Conservation (phyloP, 73 alveolate genomes). For the Effrenium voratum region DNA sequence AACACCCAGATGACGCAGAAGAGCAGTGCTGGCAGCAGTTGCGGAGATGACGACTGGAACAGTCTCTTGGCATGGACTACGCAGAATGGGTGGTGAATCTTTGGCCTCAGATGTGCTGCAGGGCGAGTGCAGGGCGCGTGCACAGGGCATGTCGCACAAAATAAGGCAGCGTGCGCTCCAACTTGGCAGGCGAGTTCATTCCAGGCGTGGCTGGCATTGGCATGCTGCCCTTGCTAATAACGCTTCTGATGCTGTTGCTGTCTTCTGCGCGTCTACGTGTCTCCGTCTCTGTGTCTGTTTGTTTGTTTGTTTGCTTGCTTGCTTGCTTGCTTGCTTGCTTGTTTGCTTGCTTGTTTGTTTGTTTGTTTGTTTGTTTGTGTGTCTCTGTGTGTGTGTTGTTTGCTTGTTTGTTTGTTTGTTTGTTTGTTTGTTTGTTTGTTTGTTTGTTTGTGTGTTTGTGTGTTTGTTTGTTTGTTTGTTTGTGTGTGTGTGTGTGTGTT, state of each 20-base stretch:
- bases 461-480: too few relatives aligned
- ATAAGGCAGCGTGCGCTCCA: constrained; percentile 77
- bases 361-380: too few relatives aligned
- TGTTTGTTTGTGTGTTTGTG: too few relatives aligned
- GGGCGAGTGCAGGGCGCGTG: not conserved
- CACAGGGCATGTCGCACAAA: not conserved
- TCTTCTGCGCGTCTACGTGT: too few relatives aligned
- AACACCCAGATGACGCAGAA: constrained; percentile 65
- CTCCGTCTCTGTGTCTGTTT: too few relatives aligned
- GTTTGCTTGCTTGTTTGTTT: too few relatives aligned
- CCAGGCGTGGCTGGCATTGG: constrained; percentile 17
- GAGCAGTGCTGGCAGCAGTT: constrained; percentile 93
- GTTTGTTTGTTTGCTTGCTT: too few relatives aligned
- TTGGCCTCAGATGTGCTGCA: not conserved
- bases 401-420: too few relatives aligned
- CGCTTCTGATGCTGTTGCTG: not conserved
- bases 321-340: too few relatives aligned
- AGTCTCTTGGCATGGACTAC: not conserved
- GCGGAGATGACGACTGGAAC: constrained; percentile 91
- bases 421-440: too few relatives aligned
- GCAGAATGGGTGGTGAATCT: not conserved
- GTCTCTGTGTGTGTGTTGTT: too few relatives aligned
- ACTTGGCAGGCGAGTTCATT: constrained; percentile 78
- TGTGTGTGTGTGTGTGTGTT: too few relatives aligned
- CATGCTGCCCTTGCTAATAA: not conserved